phyloP scores from a whole-genome alignment of 495 filamentous ascomycete genomes.

The Hapsidospora chrysogenum region DNA sequence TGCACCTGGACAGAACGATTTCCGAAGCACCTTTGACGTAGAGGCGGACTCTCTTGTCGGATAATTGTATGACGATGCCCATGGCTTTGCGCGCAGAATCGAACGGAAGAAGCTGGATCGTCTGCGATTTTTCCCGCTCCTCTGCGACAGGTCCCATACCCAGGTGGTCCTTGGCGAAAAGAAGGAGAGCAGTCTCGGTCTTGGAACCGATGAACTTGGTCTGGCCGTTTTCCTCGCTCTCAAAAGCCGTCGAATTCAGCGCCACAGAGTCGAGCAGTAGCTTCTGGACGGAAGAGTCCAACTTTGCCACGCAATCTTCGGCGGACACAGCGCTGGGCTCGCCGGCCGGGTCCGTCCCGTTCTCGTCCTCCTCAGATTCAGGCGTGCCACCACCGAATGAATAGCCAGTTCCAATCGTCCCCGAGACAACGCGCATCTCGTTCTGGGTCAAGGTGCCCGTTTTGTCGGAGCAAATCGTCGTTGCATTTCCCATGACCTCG shows the following conservation, averaged over 20 bases:
- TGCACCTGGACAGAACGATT: conserved; percentile 45
- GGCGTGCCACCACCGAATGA: no score
- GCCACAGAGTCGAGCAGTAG: conserved; percentile 60
- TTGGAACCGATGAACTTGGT: conserved; percentile 72
- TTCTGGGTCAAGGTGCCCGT: conserved; percentile 63
- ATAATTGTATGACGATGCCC: conserved; percentile 34
- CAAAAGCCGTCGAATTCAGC: conserved; percentile 79
- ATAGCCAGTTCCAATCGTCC: background rate
- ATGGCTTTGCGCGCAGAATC: conserved; percentile 58
- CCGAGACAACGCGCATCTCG: background rate
- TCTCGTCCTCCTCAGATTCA: background rate
- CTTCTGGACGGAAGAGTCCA: conserved; percentile 8
- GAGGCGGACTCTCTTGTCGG: conserved; percentile 24
- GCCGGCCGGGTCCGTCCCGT: background rate
- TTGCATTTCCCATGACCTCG: conserved; percentile 98
- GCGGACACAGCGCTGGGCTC: background rate
- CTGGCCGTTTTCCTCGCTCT: conserved; percentile 58
- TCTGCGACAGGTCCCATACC: conserved; percentile 42
- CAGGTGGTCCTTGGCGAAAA: conserved; percentile 38
- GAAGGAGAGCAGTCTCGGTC: conserved; percentile 72
- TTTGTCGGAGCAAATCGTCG: conserved; percentile 92
- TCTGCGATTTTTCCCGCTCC: conserved; percentile 35
- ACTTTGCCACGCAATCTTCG: background rate
- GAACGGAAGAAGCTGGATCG: conserved; percentile 49
- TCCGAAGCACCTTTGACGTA: conserved; percentile 57